Base-by-base conservation (phyloP, 2,329 filamentous ascomycete genomes). In the Ophiocordyceps camponoti-leonardi region DNA sequence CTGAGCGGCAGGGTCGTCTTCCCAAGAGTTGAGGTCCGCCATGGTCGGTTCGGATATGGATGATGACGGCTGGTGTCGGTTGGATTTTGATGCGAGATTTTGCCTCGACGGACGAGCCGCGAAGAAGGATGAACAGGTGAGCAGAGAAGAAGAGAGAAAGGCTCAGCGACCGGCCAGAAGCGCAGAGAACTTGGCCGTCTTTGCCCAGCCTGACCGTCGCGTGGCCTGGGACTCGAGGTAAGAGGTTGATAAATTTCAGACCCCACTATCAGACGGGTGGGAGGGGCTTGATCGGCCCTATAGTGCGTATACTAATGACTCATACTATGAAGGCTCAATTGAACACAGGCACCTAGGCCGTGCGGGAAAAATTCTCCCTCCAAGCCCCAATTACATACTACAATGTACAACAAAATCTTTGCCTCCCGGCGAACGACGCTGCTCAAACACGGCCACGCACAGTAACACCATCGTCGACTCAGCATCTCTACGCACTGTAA, bases 11-110 rank as follows among this genome's bases (percentile, higher is more conserved):
- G 81, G 79, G 58, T 88, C 85, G 58, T 94, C 86, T 68, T 96
- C 88, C 85, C 92, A 96, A 50, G 87, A 94, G 64, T 94, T 87
- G 58, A 86, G 83, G 64, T 88, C 80, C 56, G 88, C 83, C 87
- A 94, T 94, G 58, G 46, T 72, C 54, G 19, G 16, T 11, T 41
- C 35, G 35, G 18, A 6, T 10, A 6, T 28, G 26, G 35, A 19
- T 18, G 35, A 19, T 19, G n/a, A 18, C 35, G 35, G 6, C n/a
- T 10, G n/a, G 35, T 19, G 35, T 41, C 20, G 39, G 11, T 41
- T 13, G 31, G 31, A 4, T 33, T 33, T 5, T 14, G 13, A 13
- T 33, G 13, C 13, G 16, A 33, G 12, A 18, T 39, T 39, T 20
- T n/a, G 18, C 31, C 23, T 22, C 14, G 31, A 33, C 23, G 19